Percentiles rank a stretch among this genome's conserved stretches.
Conservation (phyloP, 495 filamentous ascomycete genomes). For the Aspergillus panamensis region DNA sequence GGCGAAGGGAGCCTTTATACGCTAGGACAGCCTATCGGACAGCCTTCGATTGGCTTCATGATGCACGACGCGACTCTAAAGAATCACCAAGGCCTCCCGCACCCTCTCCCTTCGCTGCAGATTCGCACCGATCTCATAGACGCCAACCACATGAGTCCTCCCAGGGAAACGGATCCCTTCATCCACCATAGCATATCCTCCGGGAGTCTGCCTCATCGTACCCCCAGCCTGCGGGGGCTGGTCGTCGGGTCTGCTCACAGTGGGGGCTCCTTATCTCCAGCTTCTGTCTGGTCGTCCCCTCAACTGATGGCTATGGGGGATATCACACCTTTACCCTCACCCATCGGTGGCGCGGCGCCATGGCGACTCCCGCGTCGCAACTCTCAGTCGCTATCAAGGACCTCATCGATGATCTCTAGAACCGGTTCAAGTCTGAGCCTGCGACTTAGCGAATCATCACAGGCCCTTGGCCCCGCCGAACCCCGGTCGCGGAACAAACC, state of each 20-base stretch:
- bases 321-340: constrained; percentile 90
- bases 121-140: constrained; percentile 41
- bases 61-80: constrained; percentile 16
- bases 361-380: constrained; percentile 44
- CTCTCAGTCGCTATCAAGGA: constrained; percentile 44
- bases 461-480: constrained; percentile 33
- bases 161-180: constrained; percentile 32
- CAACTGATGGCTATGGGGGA: constrained; percentile 79
- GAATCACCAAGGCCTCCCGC: constrained; percentile 2
- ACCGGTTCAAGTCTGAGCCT: constrained; percentile 36
- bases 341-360: constrained; percentile 73
- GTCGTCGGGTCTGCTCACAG: constrained; percentile 40
- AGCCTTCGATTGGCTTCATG: constrained; percentile 5
- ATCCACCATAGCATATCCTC: constrained; percentile 42
- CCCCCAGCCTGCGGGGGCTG: constrained; percentile 48
- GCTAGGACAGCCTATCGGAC: constrained; percentile 9
- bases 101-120: constrained; percentile 37
- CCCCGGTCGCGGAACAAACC: constrained; percentile 34
- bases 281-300: constrained; percentile 61
- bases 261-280: constrained; percentile 56
- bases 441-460: constrained; percentile 41
- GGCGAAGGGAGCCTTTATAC: constrained; percentile 12
- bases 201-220: constrained; percentile 45
- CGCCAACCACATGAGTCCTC: constrained; percentile 27
- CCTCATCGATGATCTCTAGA: constrained; percentile 37